Evolutionary conservation across 176 grass and related monocot species (phyloP), one percentile per base, ranked within the genome.

Genomic region (Cenchrus purpureus): DNA sequence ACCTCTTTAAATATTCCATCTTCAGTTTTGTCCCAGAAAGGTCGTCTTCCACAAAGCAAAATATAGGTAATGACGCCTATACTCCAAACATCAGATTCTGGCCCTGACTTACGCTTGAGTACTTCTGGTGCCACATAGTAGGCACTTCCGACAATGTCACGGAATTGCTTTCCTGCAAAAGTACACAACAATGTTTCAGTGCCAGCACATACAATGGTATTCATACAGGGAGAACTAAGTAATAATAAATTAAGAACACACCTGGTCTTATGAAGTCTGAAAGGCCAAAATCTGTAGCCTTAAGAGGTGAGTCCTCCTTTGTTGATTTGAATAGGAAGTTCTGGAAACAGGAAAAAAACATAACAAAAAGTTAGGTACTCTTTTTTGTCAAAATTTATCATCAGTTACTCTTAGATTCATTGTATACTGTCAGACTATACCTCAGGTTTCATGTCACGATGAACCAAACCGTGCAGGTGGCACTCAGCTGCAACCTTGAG

Each of bases 1-100:
- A 98, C 93, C 95, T 98, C 95, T 87, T 93, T 95, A 88, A 95
- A 95, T 79, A 93, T 92, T 82, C 95, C 95, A 91, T 98, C 95
- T 87, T 98, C 95, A 77, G 95, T 98, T 93, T 95, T 98, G 83
- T 98, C 95, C 95, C 95, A 98, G 78, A 98, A 98, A 56, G 95
- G 95, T 1, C 95, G 88, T 57, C 89, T 85, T 81, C 95, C 95
- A 16, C 95, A 98, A 57, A 98, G 86, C 79, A 98, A 84, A 92
- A 98, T 98, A 72, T 98, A 98, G 72, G 91, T 95, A 82, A 98
- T 98, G 63, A 98, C 95, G 69, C 95, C 95, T 88, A 98, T 98
- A 76, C 95, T 98, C 95, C 95, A 98, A 82, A 90, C 95, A 3
- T 95, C 95, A 22, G 95, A 98, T 80, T 91, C 95, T 12, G 95